phyloP scores from a whole-genome alignment of 2,329 filamentous ascomycete species.

The Cordyceps fumosorosea region DNA sequence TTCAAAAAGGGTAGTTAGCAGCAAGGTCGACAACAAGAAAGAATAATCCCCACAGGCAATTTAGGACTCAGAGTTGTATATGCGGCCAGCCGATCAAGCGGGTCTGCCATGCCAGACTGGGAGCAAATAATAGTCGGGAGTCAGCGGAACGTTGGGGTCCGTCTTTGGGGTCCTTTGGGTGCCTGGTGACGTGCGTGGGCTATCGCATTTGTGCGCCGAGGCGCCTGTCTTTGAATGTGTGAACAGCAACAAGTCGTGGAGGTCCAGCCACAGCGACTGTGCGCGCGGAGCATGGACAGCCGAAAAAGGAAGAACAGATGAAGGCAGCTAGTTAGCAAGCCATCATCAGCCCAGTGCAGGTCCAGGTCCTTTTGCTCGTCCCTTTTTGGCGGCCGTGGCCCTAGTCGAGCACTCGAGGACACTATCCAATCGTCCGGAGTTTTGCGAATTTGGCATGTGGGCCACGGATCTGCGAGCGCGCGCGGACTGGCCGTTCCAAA shows the following conservation, averaged over 20 bases:
- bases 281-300: background rate
- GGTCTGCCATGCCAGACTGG: conserved; percentile 12
- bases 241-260: background rate
- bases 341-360: conserved; percentile 1
- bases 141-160: background rate
- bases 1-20: background rate
- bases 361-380: background rate
- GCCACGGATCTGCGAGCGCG: conserved; percentile 2
- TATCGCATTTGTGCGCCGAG: background rate
- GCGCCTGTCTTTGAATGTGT: background rate
- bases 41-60: conserved; percentile 16
- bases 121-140: background rate
- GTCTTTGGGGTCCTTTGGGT: background rate
- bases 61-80: conserved; percentile 18
- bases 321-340: background rate
- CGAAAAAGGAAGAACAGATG: conserved; percentile 1
- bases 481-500: background rate
- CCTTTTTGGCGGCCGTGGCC: background rate
- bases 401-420: background rate
- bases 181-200: background rate
- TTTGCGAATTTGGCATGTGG: conserved; percentile 6
- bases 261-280: background rate
- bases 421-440: conserved; percentile 1
- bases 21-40: background rate
- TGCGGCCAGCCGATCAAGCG: conserved; percentile 20